phyloP scores from a whole-genome alignment of 176 grass and related monocot genomes.

The Lolium multiflorum region DNA sequence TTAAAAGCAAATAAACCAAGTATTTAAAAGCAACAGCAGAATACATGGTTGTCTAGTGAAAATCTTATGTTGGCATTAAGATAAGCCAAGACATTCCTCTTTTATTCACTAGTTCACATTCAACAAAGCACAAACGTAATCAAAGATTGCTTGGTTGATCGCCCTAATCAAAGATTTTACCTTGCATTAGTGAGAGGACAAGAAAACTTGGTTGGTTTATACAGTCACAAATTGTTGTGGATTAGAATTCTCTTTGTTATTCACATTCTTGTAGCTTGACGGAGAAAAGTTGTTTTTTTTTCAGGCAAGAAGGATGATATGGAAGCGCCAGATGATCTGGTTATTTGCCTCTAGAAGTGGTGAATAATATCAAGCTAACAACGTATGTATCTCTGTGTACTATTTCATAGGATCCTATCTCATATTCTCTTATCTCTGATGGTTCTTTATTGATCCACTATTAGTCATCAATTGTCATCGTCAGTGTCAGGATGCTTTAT shows the following conservation, averaged over 20 bases:
- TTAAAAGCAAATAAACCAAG: too few species aligned
- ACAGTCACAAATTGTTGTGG: too few species aligned
- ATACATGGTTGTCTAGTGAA: too few species aligned
- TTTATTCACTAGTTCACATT: too few species aligned
- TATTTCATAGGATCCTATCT: not conserved
- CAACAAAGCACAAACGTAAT: too few species aligned
- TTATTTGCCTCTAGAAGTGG: constrained; percentile 12
- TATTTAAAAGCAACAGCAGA: too few species aligned
- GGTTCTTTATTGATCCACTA: not conserved
- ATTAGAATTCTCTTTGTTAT: not conserved
- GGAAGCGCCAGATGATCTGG: not conserved
- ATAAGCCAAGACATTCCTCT: too few species aligned
- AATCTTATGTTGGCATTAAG: too few species aligned
- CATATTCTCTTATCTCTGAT: not conserved
- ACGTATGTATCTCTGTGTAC: not conserved
- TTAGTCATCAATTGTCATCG: not conserved
- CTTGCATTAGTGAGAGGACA: too few species aligned
- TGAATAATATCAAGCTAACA: not conserved
- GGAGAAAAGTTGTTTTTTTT: not conserved
- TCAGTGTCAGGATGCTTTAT: not conserved
- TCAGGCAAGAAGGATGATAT: constrained; percentile 8
- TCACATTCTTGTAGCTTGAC: not conserved
- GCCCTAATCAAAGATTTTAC: too few species aligned
- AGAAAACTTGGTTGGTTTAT: too few species aligned
- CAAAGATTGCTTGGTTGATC: too few species aligned